Base-by-base conservation (phyloP, 345 rosid genomes). In the Physaria fendleri region DNA sequence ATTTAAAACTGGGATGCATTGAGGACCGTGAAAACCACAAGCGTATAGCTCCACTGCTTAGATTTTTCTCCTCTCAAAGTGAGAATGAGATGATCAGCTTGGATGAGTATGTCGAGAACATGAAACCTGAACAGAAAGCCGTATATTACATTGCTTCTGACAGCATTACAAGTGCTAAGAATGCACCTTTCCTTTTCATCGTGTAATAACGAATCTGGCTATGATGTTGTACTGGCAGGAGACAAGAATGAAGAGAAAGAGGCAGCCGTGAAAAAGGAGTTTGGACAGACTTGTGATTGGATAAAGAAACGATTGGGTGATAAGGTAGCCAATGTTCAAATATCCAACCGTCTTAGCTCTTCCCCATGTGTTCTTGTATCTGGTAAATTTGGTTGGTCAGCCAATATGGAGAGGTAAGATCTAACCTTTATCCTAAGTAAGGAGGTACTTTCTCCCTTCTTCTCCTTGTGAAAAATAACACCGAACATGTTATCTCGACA, bases 21-120 rank as follows among this genome's bases (percentile, higher is more conserved):
- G 99, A 93, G 60, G 99, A 93, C 66, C 95, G 94, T 14, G 99
- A 93, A 54, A 93, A 93, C 71, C 97, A 93, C 72, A 93, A 93
- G 84, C 83, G 95, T n/a, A 45, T 93, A 72, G 99, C 92, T 30
- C 99, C 99, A 24, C 71, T 93, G 76, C 84, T 93, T 49, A 81
- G 97, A 34, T 89, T 87, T 66, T 93, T 87, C 81, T 93, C 99
- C 50, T 93, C 99, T 11, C 94, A 87, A 65, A 93, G 99, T 65
- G 99, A 89, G 78, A 73, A 83, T 46, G 91, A 83, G 56, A 77
- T 87, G 89, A 87, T 93, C 66, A 85, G 95, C 80, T 82, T 93
- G 83, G 97, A 89, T 77, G 99, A 93, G 64, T 93, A 93, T 71
- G 88, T 89, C 11, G 99, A 89, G 74, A 89, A 89, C 65, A 89